Conservation (phyloP, 345 rosid species). For the Trapa incisa region DNA sequence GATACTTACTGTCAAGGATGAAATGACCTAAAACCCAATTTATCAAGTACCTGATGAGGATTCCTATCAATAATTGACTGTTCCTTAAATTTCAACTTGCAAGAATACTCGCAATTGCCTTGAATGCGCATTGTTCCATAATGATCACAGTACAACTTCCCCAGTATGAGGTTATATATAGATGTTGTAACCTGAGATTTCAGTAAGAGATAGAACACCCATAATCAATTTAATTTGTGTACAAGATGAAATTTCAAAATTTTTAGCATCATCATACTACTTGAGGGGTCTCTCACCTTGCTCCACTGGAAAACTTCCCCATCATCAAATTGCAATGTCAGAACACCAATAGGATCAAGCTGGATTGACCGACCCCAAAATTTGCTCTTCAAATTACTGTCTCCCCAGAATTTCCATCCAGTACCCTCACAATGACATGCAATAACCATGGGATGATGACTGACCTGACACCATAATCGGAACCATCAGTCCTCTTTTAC, state of each 20-base stretch:
- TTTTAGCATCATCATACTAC: not conserved
- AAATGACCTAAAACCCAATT: not conserved
- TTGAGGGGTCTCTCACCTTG: slow-evolving; percentile 34
- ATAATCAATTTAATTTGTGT: not conserved
- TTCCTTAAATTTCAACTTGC: slow-evolving; percentile 94
- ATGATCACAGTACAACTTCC: slow-evolving; percentile 92
- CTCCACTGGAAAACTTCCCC: slow-evolving; percentile 95
- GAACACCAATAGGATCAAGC: slow-evolving; percentile 86
- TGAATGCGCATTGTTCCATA: slow-evolving; percentile 90
- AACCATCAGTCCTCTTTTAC: not conserved
- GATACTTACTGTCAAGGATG: not conserved
- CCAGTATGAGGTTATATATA: slow-evolving; percentile 94
- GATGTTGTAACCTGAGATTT: slow-evolving; percentile 79
- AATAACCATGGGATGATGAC: slow-evolving; percentile 98
- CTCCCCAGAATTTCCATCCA: slow-evolving; percentile 99
- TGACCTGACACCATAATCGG: slow-evolving; percentile 62
- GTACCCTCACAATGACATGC: slow-evolving; percentile 97
- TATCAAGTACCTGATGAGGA: slow-evolving; percentile 77
- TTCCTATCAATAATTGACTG: slow-evolving; percentile 92
- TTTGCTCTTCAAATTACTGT: slow-evolving; percentile 91
- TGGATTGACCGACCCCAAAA: slow-evolving; percentile 99
- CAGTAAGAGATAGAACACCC: not conserved
- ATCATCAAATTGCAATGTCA: slow-evolving; percentile 82
- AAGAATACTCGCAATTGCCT: slow-evolving; percentile 65
- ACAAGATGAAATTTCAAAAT: not conserved